Percentiles rank a stretch among this genome's conserved stretches.
Conservation (phyloP, 1,284 basidiomycete genomes). For the Rhizopogon parksii region DNA sequence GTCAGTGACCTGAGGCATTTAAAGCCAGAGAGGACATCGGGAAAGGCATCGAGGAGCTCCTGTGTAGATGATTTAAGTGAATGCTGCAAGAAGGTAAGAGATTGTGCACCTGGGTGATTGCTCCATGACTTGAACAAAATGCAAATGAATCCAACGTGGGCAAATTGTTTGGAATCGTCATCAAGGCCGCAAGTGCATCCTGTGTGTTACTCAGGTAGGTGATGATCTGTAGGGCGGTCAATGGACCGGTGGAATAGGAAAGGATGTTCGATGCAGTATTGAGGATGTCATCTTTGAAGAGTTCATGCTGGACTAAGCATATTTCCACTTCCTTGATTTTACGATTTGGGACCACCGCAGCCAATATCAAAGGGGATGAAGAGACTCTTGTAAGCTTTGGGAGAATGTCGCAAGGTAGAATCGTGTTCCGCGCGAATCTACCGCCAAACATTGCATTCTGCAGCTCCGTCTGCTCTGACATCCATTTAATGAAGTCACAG, state of each 20-base stretch:
- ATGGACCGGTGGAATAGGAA: slow-evolving; percentile 14
- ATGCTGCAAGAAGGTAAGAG: not conserved
- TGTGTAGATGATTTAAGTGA: slow-evolving; percentile 2
- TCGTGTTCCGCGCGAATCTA: slow-evolving; percentile 8
- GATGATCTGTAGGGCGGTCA: slow-evolving; percentile 21
- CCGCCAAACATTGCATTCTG: slow-evolving; percentile 20
- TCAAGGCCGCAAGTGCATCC: slow-evolving; percentile 15
- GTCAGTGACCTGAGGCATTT: slow-evolving; percentile 16
- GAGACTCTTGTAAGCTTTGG: slow-evolving; percentile 19
- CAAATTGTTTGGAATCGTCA: slow-evolving; percentile 15
- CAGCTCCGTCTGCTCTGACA: slow-evolving; percentile 16
- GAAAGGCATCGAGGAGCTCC: slow-evolving; percentile 18
- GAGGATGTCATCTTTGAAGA: slow-evolving; percentile 19
- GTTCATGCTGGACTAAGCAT: slow-evolving; percentile 20
- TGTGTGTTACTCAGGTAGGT: slow-evolving; percentile 13
- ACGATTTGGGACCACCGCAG: slow-evolving; percentile 18
- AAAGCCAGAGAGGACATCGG: slow-evolving; percentile 17
- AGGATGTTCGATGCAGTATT: slow-evolving; percentile 16
- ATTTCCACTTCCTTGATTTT: slow-evolving; percentile 20
- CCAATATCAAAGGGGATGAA: slow-evolving; percentile 19
- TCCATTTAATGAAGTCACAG: slow-evolving; percentile 13
- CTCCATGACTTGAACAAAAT: slow-evolving; percentile 19
- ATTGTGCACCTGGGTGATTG: slow-evolving; percentile 17
- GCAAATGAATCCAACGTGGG: slow-evolving; percentile 15
- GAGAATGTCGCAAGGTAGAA: slow-evolving; percentile 11